phyloP scores from a whole-genome alignment of 371 early-diverging fungal species.

The Blastocladiella emersonii region DNA sequence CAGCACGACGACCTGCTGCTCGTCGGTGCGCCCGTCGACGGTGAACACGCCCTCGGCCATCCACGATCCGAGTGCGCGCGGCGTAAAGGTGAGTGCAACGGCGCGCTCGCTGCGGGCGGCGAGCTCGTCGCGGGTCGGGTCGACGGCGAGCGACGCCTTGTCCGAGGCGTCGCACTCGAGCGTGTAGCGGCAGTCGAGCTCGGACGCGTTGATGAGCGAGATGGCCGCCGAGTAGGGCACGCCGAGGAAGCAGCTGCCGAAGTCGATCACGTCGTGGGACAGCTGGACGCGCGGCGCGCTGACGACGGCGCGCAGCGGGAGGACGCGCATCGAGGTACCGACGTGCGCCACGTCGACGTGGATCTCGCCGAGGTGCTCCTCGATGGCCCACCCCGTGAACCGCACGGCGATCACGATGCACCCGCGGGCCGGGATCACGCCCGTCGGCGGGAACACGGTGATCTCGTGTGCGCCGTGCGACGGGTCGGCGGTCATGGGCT shows the following conservation, averaged over 20 bases:
- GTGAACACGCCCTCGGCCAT: slow-evolving; percentile 18
- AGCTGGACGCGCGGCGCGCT: slow-evolving; percentile 26
- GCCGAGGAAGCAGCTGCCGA: slow-evolving; percentile 24
- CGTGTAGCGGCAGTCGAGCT: slow-evolving; percentile 5
- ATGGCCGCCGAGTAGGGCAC: slow-evolving; percentile 16
- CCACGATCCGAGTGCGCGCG: slow-evolving; percentile 26
- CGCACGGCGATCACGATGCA: slow-evolving; percentile 11
- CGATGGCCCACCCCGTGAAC: slow-evolving; percentile 20
- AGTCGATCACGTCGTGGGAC: slow-evolving; percentile 12
- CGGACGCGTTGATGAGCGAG: slow-evolving; percentile 23
- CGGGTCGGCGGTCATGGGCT: slow-evolving; percentile 7
- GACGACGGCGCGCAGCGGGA: slow-evolving; percentile 23
- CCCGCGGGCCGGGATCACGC: not conserved
- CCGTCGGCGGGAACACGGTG: not conserved
- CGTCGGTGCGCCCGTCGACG: slow-evolving; percentile 20
- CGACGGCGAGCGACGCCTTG: not conserved
- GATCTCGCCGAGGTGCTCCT: slow-evolving; percentile 15
- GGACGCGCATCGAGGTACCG: slow-evolving; percentile 18
- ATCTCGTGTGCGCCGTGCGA: slow-evolving; percentile 8
- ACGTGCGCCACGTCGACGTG: slow-evolving; percentile 26
- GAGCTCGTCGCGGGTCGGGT: slow-evolving; percentile 18
- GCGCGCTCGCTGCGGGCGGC: slow-evolving; percentile 15
- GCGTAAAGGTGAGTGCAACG: slow-evolving; percentile 18
- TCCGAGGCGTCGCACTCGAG: not conserved
- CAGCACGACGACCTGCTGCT: slow-evolving; percentile 24